These are phyloP conservation scores for Aspergillus unguis DNA, from an alignment of 2,329 filamentous ascomycete genomes.

Conservation along the genomic window DNA sequence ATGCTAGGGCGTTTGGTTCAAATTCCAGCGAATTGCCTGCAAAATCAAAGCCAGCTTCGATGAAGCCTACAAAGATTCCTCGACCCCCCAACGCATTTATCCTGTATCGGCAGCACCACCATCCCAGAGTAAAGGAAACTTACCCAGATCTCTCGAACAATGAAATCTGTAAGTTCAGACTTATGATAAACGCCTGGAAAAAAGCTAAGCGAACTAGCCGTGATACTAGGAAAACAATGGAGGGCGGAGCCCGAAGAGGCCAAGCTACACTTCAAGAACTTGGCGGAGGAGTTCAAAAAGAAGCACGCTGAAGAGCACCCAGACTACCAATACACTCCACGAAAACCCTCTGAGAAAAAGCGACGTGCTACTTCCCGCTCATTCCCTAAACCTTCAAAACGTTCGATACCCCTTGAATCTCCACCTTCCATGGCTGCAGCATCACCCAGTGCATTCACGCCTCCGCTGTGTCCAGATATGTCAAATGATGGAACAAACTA, in stretches of 20 bases:
- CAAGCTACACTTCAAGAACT: constrained; percentile 36
- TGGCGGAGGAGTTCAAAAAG: constrained; percentile 39
- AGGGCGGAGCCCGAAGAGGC: constrained; percentile 35
- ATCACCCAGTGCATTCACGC: constrained; percentile 7
- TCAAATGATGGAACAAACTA: background rate
- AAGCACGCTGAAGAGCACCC: constrained; percentile 42
- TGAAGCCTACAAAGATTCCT: constrained; percentile 36
- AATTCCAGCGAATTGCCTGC: constrained; percentile 1
- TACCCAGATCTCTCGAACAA: constrained; percentile 46
- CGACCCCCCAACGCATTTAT: constrained; percentile 49
- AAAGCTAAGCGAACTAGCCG: constrained; percentile 27
- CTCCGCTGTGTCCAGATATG: constrained; percentile 7
- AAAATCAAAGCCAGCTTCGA: constrained; percentile 8
- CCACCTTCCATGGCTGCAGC: background rate
- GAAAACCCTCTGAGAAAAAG: constrained; percentile 47
- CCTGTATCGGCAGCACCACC: constrained; percentile 43
- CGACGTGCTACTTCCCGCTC: constrained; percentile 40
- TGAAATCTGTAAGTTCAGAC: constrained; percentile 40
- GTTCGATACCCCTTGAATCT: constrained; percentile 6
- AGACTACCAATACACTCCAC: constrained; percentile 47
- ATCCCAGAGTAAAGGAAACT: constrained; percentile 35
- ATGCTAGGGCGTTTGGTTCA: constrained; percentile 16
- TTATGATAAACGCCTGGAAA: background rate
- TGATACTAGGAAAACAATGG: constrained; percentile 44
- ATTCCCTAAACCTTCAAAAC: constrained; percentile 9